These are phyloP conservation scores for Dendrothele bispora DNA, from an alignment of 768 basidiomycete genomes.

Conservation along the genomic window DNA sequence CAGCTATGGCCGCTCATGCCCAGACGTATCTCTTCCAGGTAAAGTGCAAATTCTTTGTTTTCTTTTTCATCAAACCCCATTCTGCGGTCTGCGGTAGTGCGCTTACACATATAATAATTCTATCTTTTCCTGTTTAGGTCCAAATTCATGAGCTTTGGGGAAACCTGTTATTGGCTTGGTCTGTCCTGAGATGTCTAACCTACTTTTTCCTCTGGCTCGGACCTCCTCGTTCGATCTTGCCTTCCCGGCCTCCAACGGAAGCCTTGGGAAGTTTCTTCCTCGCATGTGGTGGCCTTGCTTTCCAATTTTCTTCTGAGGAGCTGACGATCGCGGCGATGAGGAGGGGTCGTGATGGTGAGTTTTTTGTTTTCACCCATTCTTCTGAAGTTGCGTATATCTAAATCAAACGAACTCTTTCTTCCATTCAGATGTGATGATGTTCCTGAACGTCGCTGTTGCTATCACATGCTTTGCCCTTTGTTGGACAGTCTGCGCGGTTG, in stretches of 20 bases:
- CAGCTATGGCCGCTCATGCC: slow-evolving; percentile 90
- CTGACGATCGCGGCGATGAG: slow-evolving; percentile 91
- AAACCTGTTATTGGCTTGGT: slow-evolving; percentile 74
- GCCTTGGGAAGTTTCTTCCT: slow-evolving; percentile 85
- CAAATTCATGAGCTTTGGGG: slow-evolving; percentile 94
- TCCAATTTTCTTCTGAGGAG: slow-evolving; percentile 90
- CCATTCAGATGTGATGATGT: slow-evolving; percentile 80
- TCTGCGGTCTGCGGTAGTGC: too few species aligned
- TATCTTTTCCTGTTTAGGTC: slow-evolving; percentile 44
- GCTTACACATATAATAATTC: too few species aligned
- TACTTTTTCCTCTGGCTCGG: slow-evolving; percentile 94
- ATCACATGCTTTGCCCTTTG: slow-evolving; percentile 84
- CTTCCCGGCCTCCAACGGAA: slow-evolving; percentile 93
- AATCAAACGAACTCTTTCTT: slow-evolving; percentile 5
- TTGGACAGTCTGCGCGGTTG: slow-evolving; percentile 77
- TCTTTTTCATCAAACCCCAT: not conserved
- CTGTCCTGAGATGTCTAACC: slow-evolving; percentile 76
- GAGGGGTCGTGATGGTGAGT: slow-evolving; percentile 76
- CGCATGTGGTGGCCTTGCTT: slow-evolving; percentile 84
- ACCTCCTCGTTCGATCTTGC: slow-evolving; percentile 81
- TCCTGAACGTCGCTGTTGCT: slow-evolving; percentile 81
- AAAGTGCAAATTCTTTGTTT: slow-evolving; percentile 10
- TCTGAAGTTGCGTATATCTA: not conserved
- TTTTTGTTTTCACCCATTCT: slow-evolving; percentile 1
- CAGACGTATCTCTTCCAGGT: slow-evolving; percentile 91